Evolutionary conservation across 345 rosid genomes (phyloP).

Genomic region (Eucalyptus tenuipes): DNA sequence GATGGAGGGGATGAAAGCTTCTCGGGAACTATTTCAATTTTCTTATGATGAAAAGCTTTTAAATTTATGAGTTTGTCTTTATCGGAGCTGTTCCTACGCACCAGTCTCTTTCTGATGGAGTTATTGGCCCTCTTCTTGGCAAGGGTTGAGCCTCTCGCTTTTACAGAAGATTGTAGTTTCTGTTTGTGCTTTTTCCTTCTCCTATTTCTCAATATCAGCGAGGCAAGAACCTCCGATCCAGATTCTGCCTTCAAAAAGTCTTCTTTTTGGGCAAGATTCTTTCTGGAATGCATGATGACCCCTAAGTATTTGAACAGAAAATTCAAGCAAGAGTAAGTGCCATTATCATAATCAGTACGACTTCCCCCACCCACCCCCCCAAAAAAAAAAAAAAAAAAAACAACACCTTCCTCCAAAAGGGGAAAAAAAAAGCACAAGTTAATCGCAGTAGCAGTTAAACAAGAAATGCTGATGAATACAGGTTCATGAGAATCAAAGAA

Average conservation of each 20-base stretch:
- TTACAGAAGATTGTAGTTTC: conserved; percentile 11
- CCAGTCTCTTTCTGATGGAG: conserved; percentile 5
- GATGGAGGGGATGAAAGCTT: conserved; percentile 5
- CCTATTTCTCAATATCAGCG: conserved; percentile 16
- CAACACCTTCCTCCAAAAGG: neutral
- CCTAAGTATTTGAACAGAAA: neutral
- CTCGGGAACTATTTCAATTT: conserved; percentile 6
- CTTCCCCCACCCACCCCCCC: neutral
- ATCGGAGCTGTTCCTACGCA: conserved; percentile 1
- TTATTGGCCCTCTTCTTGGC: conserved; percentile 7
- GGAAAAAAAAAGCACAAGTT: neutral
- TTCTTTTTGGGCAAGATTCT: conserved; percentile 7
- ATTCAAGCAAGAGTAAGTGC: neutral
- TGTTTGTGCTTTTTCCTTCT: conserved; percentile 6
- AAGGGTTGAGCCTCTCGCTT: conserved; percentile 2
- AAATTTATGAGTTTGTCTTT: neutral
- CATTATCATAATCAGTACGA: neutral
- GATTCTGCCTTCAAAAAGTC: conserved; percentile 3
- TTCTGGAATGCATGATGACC: conserved; percentile 24
- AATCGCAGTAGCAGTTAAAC: neutral
- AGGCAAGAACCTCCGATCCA: conserved; percentile 34
- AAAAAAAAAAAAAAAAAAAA: no score
- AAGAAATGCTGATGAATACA: neutral
- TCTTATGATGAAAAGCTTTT: conserved; percentile 1
- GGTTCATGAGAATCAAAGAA: neutral